phyloP scores from a whole-genome alignment of 202 grass and related monocot species.

The Schoenoplectus triqueter region DNA sequence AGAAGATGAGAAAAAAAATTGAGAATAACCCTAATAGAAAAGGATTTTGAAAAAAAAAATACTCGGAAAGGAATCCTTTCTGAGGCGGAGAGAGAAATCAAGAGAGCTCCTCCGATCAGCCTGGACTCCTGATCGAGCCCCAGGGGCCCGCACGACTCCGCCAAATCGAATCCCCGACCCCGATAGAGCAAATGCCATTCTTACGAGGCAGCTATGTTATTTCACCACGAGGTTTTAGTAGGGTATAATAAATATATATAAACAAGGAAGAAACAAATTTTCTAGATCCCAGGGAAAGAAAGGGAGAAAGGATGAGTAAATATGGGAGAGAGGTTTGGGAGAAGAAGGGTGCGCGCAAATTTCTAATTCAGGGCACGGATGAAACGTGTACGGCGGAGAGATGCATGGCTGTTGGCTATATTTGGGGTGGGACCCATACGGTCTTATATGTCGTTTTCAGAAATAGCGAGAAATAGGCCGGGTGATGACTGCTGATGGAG shows the following conservation, averaged over 20 bases:
- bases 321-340: not conserved
- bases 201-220: not conserved
- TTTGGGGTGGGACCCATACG: slow-evolving; percentile 22
- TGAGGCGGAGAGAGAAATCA: slow-evolving; percentile 37
- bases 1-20: not conserved
- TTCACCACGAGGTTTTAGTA: slow-evolving; percentile 25
- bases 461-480: not conserved
- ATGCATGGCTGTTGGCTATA: slow-evolving; percentile 36
- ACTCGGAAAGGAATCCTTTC: slow-evolving; percentile 36
- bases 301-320: not conserved
- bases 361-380: slow-evolving; percentile 23
- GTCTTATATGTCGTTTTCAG: too few relatives aligned
- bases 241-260: slow-evolving; percentile 16
- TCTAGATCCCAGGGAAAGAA: not conserved
- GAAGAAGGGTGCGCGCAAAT: too few relatives aligned
- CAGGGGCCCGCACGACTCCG: slow-evolving; percentile 17
- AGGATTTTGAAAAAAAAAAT: not conserved
- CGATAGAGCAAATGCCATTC: slow-evolving; percentile 38
- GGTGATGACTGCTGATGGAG: not conserved
- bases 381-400: slow-evolving; percentile 32
- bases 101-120: slow-evolving; percentile 23
- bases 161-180: slow-evolving; percentile 35
- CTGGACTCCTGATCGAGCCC: slow-evolving; percentile 6
- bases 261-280: not conserved
- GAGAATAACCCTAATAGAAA: too few relatives aligned